A percentile compares a stretch with the other conserved stretches of the same genome.
Conservation (phyloP, 805 yeast genomes). For the Candida germanica region DNA sequence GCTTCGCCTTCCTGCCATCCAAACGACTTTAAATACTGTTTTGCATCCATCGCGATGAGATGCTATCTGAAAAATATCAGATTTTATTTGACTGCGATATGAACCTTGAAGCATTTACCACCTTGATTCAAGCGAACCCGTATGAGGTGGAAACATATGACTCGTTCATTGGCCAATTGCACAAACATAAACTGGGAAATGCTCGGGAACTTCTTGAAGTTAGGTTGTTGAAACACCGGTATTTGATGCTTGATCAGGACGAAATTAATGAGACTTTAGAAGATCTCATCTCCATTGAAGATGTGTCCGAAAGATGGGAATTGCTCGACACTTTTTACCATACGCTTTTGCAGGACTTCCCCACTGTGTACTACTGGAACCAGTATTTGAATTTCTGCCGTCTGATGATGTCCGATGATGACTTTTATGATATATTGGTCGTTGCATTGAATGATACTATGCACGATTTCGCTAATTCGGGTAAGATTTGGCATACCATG, state of each 20-base stretch:
- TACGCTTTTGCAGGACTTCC: conserved; percentile 17
- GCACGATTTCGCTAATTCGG: conserved; percentile 20
- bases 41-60: conserved; percentile 60
- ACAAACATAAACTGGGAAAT: conserved; percentile 5
- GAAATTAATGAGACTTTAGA: conserved; percentile 19
- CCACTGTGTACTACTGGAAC: conserved; percentile 20
- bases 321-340: conserved; percentile 15
- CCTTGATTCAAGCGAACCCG: conserved; percentile 12
- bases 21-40: conserved; percentile 64
- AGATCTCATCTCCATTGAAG: conserved; percentile 15
- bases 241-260: conserved; percentile 8
- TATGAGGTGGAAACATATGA: conserved; percentile 14
- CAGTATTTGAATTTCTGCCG: conserved; percentile 16
- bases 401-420: conserved; percentile 3
- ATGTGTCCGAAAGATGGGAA: conserved; percentile 7
- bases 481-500: conserved; percentile 11
- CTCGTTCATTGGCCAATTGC: conserved; percentile 14
- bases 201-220: conserved; percentile 1
- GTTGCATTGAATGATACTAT: conserved; percentile 21
- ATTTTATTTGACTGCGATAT: too few species aligned
- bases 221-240: conserved; percentile 5
- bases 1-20: conserved; percentile 97
- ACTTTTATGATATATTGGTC: conserved; percentile 13
- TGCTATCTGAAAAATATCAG: too few species aligned
- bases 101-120: too few species aligned